Evolutionary conservation across 2,329 filamentous ascomycete species (phyloP).

Genomic region (Phaeomoniella chlamydospora): DNA sequence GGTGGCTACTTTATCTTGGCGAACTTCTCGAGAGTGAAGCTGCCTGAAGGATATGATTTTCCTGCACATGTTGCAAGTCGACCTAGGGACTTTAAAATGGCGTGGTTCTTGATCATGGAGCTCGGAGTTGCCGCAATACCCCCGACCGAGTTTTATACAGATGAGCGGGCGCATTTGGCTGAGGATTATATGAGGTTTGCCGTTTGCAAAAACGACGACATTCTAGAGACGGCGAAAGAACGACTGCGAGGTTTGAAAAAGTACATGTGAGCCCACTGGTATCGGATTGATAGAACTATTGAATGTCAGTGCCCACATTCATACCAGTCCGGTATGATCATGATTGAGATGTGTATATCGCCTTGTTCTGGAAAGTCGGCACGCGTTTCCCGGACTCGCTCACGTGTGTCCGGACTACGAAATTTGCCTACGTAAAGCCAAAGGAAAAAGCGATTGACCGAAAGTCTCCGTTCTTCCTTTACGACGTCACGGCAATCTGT

Average conservation of each 20-base stretch:
- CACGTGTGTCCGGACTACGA: too few species aligned
- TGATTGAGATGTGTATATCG: too few species aligned
- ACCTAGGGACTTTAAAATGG: constrained; percentile 84
- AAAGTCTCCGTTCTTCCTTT: too few species aligned
- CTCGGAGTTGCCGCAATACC: constrained; percentile 91
- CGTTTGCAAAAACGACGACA: constrained; percentile 85
- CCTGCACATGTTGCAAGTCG: constrained; percentile 74
- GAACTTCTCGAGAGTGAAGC: constrained; percentile 75
- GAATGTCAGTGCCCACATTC: too few species aligned
- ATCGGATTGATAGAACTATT: too few species aligned
- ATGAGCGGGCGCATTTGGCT: constrained; percentile 65
- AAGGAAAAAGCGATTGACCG: too few species aligned
- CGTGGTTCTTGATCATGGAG: constrained; percentile 95
- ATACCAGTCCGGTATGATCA: too few species aligned
- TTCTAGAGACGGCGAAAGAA: constrained; percentile 67
- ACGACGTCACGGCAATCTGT: too few species aligned
- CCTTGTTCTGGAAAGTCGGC: too few species aligned
- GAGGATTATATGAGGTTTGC: constrained; percentile 93
- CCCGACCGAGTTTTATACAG: constrained; percentile 93
- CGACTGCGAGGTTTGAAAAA: constrained; percentile 58
- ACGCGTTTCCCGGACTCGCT: too few species aligned
- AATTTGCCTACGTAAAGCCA: too few species aligned
- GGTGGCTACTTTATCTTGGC: constrained; percentile 96
- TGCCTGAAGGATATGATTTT: constrained; percentile 77
- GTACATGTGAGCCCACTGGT: constrained; percentile 52